Evolutionary conservation across 1,284 basidiomycete species (phyloP), one percentile per base, ranked within the genome.

Genomic region (Malassezia pachydermatis): DNA sequence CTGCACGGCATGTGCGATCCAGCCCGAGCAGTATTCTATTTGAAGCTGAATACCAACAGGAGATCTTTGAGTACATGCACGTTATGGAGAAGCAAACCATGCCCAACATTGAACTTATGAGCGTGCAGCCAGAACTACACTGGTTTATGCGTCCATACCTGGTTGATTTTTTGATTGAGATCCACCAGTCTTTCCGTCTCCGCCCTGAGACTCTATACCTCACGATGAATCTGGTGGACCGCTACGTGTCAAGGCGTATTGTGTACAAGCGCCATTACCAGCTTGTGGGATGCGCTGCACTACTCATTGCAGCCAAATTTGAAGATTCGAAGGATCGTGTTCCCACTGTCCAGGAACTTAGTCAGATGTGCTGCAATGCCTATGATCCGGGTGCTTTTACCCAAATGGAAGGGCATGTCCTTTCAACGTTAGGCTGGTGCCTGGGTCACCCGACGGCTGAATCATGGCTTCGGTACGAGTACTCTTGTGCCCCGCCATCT

Each of bases 181-280:
- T 98, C 60, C 94, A 99, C 75, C 88, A 92, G 70, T 95, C 77
- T 81, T 71, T 71, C 56, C 60, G 89, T 36, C 81, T 99, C 34
- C 87, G 92, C 29, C 89, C 94, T 9, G 94, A 99, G 76, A 98
- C 94, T 2, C 80, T 99, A 53, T 98, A 95, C 75, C 84, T 99
- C 70, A 86, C 92, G 22, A 80, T 96, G 76, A 98, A 98, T 78
- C 92, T 99, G 72, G 84, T 98, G 73, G 94, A 99, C 75, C 88
- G 94, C 63, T 99, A 98, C 74, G 88, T 98, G 24, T 96, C 94
- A 44, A 88, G 90, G 63, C 86, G 94, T 37, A 85, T 98, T 60
- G 94, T 98, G 47, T 96, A 89, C 76, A 89, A 90, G 77, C 94
- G 94, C 74, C 94, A 99, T 75, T 98, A 96, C 73, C 94, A 99